Evolutionary conservation across 1,284 basidiomycete genomes (phyloP), one percentile per base, ranked within the genome.

Genomic region (Bondarzewia mesenterica): DNA sequence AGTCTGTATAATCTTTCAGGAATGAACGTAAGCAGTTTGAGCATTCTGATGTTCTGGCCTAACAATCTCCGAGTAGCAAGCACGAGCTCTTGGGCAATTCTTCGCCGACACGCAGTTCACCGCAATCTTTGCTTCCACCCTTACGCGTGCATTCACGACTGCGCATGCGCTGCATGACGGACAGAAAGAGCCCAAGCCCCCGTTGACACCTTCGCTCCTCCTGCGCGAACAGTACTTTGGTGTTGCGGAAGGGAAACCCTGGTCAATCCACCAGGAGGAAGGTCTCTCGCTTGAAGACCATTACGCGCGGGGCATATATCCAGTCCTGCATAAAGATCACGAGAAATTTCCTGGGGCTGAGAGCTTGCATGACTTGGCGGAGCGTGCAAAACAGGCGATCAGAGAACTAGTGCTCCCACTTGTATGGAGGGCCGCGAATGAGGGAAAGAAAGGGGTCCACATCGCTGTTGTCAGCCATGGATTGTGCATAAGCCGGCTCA

Each of bases 391-490:
- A 39, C 63, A 66, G 42, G 77, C 74, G n/a, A 67, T 90, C 20
- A 61, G 77, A 20, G 69, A 83, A 7, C 65, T 83, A 20, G 63
- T 91, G 22, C 60, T 88, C 54, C 80, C 84, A 1, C 74, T 82
- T 50, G 62, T 89, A 14, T 56, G 61, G 58, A 58, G 63, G 15
- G 69, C 72, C 0, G 69, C 67, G 37, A 59, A 60, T 36, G 63
- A 68, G 16, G 68, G 66, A 18, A 59, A 52, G 50, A 64, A 62
- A 42, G 68, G 66, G 16, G 62, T 75, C 6, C 79, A 88, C 56
- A 63, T 92, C 32, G 84, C 82, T 2, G 62, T 93, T 41, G 82
- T 91, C 26, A 89, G 89, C 62, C 89, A 93, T 61, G 89, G 90
- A 0, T 63, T 90, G 37, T 85, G 82, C 61, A 84, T 93, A 37